Percentiles rank a stretch among this genome's conserved stretches.
Conservation (phyloP, 2,329 filamentous ascomycete genomes). For the Talaromyces pinophilus region DNA sequence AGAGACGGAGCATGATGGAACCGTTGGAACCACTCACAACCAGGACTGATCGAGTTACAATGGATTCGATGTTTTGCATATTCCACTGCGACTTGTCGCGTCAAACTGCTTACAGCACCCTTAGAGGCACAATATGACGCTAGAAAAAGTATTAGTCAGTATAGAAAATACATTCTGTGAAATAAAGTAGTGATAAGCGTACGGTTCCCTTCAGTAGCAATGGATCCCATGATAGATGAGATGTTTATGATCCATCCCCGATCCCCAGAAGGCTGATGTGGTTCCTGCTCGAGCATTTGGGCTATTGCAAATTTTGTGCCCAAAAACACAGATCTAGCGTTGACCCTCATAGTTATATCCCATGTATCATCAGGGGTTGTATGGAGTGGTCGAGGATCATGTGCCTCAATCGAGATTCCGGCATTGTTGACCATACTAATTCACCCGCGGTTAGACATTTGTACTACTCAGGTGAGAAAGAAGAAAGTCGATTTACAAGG, state of each 20-base stretch:
- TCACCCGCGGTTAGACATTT: background rate
- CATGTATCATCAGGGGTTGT: conserved; percentile 49
- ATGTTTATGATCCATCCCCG: conserved; percentile 56
- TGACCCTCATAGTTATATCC: conserved; percentile 36
- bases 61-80: conserved; percentile 46
- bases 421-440: conserved; percentile 53
- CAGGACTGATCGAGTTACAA: conserved; percentile 47
- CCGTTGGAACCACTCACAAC: conserved; percentile 33
- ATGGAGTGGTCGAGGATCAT: conserved; percentile 45
- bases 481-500: background rate
- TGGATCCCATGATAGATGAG: conserved; percentile 47
- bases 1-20: background rate
- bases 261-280: conserved; percentile 38
- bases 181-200: no score
- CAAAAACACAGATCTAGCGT: conserved; percentile 36
- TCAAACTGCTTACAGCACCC: conserved; percentile 50
- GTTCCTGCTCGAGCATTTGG: conserved; percentile 55
- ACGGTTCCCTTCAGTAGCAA: conserved; percentile 34
- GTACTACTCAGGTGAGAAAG: background rate
- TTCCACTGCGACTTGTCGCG: conserved; percentile 49
- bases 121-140: conserved; percentile 52
- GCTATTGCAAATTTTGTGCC: conserved; percentile 41
- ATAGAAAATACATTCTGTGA: no score
- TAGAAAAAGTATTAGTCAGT: conserved; percentile 8
- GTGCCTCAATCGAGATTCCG: conserved; percentile 49